Percentiles rank a stretch among this genome's conserved stretches.
These are phyloP conservation scores for Fusarium veterinarium DNA, from an alignment of 2,329 filamentous ascomycete species.

Conservation along the genomic window DNA sequence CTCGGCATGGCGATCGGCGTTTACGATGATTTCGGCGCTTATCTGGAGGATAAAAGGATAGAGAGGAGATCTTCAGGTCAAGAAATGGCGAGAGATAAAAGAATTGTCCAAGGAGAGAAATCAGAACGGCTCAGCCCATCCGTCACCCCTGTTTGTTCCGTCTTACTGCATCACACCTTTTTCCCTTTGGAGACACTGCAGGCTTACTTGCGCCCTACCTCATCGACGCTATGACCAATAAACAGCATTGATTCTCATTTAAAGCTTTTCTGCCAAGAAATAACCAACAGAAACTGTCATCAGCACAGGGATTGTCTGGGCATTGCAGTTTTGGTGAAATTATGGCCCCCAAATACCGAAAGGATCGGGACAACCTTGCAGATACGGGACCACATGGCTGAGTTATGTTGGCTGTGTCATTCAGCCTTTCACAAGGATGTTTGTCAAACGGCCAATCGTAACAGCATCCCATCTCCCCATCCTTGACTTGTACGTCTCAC, in stretches of 20 bases:
- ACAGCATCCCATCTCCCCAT: accelerated
- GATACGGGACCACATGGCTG: neutral
- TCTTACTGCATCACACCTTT: neutral
- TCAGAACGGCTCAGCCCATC: neutral
- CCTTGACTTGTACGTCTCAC: neutral
- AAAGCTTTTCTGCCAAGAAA: neutral
- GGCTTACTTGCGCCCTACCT: neutral
- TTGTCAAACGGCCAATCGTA: neutral
- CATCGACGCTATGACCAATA: neutral
- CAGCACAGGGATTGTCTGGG: accelerated
- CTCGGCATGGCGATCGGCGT: neutral
- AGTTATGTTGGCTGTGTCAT: neutral
- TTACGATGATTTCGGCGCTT: neutral
- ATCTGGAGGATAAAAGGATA: neutral
- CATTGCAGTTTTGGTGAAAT: neutral
- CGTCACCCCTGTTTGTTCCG: neutral
- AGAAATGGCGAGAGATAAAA: neutral
- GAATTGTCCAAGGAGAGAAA: neutral
- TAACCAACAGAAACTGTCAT: accelerated
- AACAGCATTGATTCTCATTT: neutral
- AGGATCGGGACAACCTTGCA: neutral
- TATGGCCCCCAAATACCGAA: neutral
- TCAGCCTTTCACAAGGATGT: accelerated
- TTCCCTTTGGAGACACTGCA: neutral
- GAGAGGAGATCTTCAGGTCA: neutral